Evolutionary conservation across 2,329 filamentous ascomycete genomes (phyloP), one percentile per base, ranked within the genome.

Genomic region (Rhynchosporium graminicola): DNA sequence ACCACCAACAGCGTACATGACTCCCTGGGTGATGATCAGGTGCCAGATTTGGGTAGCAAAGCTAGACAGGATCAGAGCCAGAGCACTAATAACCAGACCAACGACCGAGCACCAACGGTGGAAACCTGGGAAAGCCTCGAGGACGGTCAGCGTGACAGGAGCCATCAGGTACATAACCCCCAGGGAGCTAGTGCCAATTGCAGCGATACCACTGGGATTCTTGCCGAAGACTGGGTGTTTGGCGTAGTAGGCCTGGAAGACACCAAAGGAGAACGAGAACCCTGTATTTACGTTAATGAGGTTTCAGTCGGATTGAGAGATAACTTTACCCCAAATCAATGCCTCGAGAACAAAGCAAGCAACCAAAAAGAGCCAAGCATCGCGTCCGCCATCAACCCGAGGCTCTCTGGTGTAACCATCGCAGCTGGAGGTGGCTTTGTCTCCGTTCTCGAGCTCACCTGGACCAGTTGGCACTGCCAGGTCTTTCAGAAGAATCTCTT

Each of bases 321-420:
- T 12, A 26, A 64, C 73, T 65, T 20, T 67, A 81, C 81, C 81
- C 82, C 81, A 85, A 31, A 83, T 76, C 20, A 83, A 72, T 29
- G 79, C 77, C 63, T 86, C 82, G 10, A 85, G 75, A 54, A 83
- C 71, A 66, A 82, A 83, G 67, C 80, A 81, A 2, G 76, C 77
- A 12, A 75, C 74, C 13, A 85, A 71, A 57, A 83, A 81, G 1
- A 82, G 64, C 78, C 80, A 83, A 3, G 83, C 82, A 58, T 79
- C 76, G 69, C 75, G 80, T 1, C 82, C 82, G 12, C 75, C 72
- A 68, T 84, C 82, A 2, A 76, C 76, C n/a, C 73, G 76, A 1
- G 80, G 78, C 20, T 42, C 20, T 29, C 8, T 15, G 33, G 40
- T 2, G 33, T 28, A 7, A 13, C 20, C 33, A 20, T 28, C n/a